These are phyloP conservation scores for Suaeda aralocaspica DNA, from an alignment of 148 eudicot genomes.

Conservation along the genomic window DNA sequence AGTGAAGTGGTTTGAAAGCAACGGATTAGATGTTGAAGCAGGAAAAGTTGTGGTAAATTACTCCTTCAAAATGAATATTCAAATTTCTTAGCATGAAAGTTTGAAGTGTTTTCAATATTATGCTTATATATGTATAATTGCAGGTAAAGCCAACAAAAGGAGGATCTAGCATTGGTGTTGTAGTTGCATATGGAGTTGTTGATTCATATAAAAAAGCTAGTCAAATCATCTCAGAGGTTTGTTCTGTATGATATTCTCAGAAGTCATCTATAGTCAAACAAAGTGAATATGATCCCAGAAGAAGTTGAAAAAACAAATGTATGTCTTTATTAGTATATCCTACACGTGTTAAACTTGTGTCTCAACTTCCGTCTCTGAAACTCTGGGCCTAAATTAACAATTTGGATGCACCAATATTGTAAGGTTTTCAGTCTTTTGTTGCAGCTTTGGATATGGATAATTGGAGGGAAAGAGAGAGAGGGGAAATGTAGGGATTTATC, in stretches of 20 bases:
- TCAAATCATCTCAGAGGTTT: conserved; percentile 60
- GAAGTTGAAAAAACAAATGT: too few relatives aligned
- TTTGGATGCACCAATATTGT: neutral
- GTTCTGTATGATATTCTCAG: neutral
- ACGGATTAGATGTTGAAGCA: conserved; percentile 49
- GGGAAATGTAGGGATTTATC: too few relatives aligned
- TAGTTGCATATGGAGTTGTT: conserved; percentile 78
- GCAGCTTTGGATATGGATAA: too few relatives aligned
- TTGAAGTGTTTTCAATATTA: conserved; percentile 1
- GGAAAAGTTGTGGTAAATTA: conserved; percentile 86
- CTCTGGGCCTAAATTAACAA: neutral
- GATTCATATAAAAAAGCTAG: conserved; percentile 63
- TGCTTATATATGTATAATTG: conserved; percentile 3
- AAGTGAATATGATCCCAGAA: too few relatives aligned
- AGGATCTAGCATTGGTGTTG: conserved; percentile 92
- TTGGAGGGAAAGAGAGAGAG: too few relatives aligned
- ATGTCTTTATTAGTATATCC: too few relatives aligned
- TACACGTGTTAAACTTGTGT: neutral
- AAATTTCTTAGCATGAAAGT: conserved; percentile 7
- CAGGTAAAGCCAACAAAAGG: conserved; percentile 96
- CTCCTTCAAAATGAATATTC: neutral
- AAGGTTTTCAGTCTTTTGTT: neutral
- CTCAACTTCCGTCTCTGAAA: neutral
- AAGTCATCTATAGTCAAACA: neutral
- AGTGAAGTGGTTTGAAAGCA: conserved; percentile 54